Base-by-base conservation (phyloP, 192 early-diverging fungal genomes). In the Lobulomyces angularis region DNA sequence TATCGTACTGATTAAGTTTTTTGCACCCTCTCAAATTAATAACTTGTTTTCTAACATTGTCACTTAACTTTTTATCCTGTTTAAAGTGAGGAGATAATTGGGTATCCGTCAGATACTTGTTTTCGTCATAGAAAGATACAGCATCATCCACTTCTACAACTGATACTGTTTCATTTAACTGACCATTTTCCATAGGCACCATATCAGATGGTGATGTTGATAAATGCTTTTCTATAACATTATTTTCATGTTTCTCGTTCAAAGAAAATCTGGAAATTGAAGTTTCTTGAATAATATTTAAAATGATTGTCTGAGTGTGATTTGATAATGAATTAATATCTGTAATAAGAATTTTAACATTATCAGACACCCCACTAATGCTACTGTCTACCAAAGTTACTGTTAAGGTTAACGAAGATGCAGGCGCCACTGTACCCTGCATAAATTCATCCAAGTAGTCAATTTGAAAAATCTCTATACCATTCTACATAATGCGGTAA, bases 1-100 rank as follows among this genome's bases (percentile, higher is more conserved):
- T 26, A 7, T 77, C 64, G 3, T 47, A n/a, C n/a, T n/a, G n/a
- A n/a, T n/a, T 51, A 18, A 82, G 56, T 11, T 74, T 58, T 45
- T 85, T 83, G 43, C 83, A 85, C 2, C 81, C 81, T 16, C 79
- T 63, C 21, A 85, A 44, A 7, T 55, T 57, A 33, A 84, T 59
- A n/a, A 62, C 27, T n/a, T n/a, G n/a, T n/a, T n/a, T n/a, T n/a
- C n/a, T n/a, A n/a, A n/a, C n/a, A n/a, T n/a, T n/a, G n/a, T n/a
- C n/a, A n/a, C n/a, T n/a, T n/a, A n/a, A n/a, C n/a, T n/a, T n/a
- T n/a, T n/a, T n/a, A n/a, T n/a, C n/a, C n/a, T n/a, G n/a, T n/a
- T n/a, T n/a, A n/a, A n/a, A n/a, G n/a, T n/a, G n/a, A n/a, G n/a
- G n/a, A n/a, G n/a, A n/a, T n/a, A n/a, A n/a, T n/a, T n/a, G n/a